These are phyloP conservation scores for Actinidia arguta DNA, from an alignment of 179 eudicot genomes.

Conservation along the genomic window DNA sequence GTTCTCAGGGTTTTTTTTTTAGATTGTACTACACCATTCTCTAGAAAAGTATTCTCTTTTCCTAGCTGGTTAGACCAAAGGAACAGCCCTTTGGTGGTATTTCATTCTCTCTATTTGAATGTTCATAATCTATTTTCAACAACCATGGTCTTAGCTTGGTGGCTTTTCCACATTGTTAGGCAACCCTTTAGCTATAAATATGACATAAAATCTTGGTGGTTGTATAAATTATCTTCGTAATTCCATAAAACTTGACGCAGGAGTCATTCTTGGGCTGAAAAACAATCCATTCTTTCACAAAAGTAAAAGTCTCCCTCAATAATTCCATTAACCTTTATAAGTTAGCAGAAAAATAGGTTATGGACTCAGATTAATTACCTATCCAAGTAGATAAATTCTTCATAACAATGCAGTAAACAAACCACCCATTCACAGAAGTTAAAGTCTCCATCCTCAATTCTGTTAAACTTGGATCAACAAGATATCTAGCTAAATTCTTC, in stretches of 20 bases:
- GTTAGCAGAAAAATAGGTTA: no score
- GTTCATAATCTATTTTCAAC: background rate
- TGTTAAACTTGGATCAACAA: no score
- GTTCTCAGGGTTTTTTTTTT: background rate
- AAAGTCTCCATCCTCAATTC: no score
- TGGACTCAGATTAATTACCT: no score
- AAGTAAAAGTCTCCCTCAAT: background rate
- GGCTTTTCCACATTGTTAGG: background rate
- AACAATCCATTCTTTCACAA: background rate
- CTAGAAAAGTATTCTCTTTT: background rate
- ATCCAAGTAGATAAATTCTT: no score
- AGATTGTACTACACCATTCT: background rate
- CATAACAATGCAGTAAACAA: no score
- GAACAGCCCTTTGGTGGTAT: background rate
- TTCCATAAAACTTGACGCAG: background rate
- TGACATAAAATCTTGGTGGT: background rate
- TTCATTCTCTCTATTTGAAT: background rate
- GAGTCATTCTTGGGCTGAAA: background rate
- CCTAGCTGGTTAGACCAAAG: background rate
- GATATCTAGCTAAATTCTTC: background rate
- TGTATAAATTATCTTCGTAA: background rate
- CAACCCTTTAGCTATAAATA: background rate
- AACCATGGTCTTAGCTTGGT: background rate
- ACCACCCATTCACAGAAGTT: no score
- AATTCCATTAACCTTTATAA: background rate